Conservation (phyloP, 768 basidiomycete genomes). For the Lentinula detonsa region DNA sequence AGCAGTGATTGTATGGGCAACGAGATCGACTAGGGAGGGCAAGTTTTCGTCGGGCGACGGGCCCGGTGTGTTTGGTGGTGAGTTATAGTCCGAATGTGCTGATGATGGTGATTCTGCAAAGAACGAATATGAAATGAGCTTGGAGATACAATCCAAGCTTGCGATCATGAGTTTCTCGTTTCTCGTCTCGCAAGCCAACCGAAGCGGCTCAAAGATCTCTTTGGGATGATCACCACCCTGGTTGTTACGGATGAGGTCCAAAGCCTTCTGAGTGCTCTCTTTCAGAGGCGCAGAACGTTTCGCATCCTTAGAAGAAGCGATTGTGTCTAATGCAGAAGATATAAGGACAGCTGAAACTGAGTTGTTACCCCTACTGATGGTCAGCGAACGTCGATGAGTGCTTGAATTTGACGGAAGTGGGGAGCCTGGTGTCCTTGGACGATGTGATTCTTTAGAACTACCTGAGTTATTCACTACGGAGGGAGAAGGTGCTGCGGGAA, state of each 20-base stretch:
- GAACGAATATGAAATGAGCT: slow-evolving; percentile 96
- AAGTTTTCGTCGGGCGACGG: slow-evolving; percentile 38
- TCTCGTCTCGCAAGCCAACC: slow-evolving; percentile 92
- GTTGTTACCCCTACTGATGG: slow-evolving; percentile 60
- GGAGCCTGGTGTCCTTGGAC: slow-evolving; percentile 11
- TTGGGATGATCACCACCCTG: slow-evolving; percentile 72
- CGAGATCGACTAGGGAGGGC: slow-evolving; percentile 84
- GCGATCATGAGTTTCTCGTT: slow-evolving; percentile 94
- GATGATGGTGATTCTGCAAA: slow-evolving; percentile 64
- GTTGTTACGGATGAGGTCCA: slow-evolving; percentile 76
- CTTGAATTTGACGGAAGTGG: slow-evolving; percentile 14
- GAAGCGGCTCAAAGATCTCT: slow-evolving; percentile 93
- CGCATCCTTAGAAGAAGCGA: slow-evolving; percentile 84
- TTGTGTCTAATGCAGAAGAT: slow-evolving; percentile 79
- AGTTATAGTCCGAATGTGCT: slow-evolving; percentile 40
- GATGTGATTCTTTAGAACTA: neutral
- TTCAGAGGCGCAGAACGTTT: slow-evolving; percentile 74
- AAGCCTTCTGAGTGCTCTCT: slow-evolving; percentile 76
- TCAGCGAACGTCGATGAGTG: slow-evolving; percentile 51
- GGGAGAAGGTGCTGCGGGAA: neutral
- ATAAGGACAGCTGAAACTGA: slow-evolving; percentile 78
- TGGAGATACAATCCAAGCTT: slow-evolving; percentile 95
- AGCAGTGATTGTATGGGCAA: slow-evolving; percentile 90
- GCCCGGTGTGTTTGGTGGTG: slow-evolving; percentile 73
- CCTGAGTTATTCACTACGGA: neutral